Conservation (phyloP, 495 filamentous ascomycete species). For the Neurospora intermedia region DNA sequence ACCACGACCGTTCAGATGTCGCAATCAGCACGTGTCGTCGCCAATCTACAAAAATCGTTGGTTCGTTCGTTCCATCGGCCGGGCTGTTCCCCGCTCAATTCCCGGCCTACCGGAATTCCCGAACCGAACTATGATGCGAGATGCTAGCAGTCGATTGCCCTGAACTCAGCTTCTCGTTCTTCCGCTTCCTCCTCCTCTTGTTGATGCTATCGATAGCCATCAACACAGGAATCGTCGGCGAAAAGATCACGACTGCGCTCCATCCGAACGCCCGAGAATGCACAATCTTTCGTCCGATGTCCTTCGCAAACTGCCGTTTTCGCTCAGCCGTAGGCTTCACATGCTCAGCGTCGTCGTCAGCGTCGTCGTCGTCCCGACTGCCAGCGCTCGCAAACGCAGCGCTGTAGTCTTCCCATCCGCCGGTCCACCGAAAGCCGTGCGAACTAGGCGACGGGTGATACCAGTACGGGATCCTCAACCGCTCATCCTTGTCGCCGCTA, state of each 20-base stretch:
- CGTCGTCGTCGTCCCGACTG: background rate
- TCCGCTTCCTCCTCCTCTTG: background rate
- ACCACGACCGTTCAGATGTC: background rate
- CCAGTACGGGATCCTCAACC: background rate
- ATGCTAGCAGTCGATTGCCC: background rate
- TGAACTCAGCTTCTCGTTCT: background rate
- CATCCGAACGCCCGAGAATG: background rate
- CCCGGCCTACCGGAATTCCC: background rate
- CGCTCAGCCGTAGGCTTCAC: background rate
- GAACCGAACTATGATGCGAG: background rate
- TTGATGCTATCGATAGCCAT: background rate
- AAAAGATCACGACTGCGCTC: background rate
- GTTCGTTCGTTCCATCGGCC: background rate
- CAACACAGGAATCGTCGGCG: background rate
- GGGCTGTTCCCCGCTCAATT: background rate
- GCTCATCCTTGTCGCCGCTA: background rate
- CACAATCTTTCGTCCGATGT: background rate
- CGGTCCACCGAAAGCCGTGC: background rate
- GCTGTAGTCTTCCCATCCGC: background rate
- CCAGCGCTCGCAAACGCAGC: background rate
- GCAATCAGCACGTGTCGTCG: background rate
- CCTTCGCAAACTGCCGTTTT: background rate
- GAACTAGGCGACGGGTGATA: background rate
- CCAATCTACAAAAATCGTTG: background rate
- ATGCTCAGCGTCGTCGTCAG: background rate